Conservation (phyloP, 1,139 yeast species). For the Blastobotrys illinoisensis region DNA sequence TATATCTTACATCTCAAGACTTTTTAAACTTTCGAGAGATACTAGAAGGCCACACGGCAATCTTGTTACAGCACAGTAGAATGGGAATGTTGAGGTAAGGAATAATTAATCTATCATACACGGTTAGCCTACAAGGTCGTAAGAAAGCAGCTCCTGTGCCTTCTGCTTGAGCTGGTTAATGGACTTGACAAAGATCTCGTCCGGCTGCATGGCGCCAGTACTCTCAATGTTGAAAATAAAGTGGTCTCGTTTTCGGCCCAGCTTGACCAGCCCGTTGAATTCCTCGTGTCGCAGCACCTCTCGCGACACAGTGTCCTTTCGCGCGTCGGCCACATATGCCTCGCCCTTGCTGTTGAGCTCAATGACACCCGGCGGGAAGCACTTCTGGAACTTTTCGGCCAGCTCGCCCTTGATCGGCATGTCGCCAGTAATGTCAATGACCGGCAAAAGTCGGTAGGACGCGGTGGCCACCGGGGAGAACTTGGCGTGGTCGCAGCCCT, state of each 20-base stretch:
- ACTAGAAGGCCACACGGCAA: no score
- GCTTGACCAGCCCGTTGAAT: constrained; percentile 78
- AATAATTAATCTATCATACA: constrained; percentile 1
- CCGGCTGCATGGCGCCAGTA: constrained; percentile 95
- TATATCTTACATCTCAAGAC: no score
- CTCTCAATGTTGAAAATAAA: constrained; percentile 91
- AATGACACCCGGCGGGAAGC: constrained; percentile 92
- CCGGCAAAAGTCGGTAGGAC: constrained; percentile 92
- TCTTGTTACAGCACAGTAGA: no score
- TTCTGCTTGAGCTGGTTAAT: constrained; percentile 79
- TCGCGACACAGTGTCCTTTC: constrained; percentile 90
- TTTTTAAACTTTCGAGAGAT: no score
- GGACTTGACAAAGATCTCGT: constrained; percentile 87
- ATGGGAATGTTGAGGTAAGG: background rate
- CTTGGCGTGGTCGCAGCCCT: constrained; percentile 94
- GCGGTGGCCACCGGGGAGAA: constrained; percentile 97
- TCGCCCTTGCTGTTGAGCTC: constrained; percentile 63
- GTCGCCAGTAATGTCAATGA: constrained; percentile 60
- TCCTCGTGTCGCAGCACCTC: constrained; percentile 93
- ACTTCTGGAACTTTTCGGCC: constrained; percentile 74
- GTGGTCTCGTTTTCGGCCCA: constrained; percentile 88
- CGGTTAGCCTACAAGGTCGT: constrained; percentile 12
- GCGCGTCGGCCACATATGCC: constrained; percentile 79
- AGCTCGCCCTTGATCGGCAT: constrained; percentile 70
- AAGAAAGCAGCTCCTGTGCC: constrained; percentile 59